Conservation (phyloP, 768 basidiomycete genomes). For the Psilocybe cubensis region DNA sequence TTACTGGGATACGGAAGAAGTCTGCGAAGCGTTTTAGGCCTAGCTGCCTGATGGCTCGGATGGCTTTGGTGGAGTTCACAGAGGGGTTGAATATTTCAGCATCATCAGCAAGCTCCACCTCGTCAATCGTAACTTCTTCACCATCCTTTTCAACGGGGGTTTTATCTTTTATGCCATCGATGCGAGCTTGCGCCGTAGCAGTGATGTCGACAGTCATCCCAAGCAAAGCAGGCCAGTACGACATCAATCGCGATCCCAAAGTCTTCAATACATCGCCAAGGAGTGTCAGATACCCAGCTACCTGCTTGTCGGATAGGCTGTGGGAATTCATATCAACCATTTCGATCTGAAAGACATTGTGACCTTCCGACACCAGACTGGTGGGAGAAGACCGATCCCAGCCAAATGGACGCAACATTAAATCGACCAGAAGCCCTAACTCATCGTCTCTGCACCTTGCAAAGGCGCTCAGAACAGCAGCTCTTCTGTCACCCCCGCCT, state of each 20-base stretch:
- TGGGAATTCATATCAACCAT: constrained; percentile 7
- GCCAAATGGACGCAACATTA: constrained; percentile 83
- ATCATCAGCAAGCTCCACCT: constrained; percentile 30
- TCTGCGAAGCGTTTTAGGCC: constrained; percentile 87
- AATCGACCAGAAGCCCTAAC: constrained; percentile 74
- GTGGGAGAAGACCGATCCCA: constrained; percentile 29
- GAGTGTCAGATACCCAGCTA: constrained; percentile 83
- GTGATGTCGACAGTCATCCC: constrained; percentile 68
- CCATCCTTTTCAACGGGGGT: constrained; percentile 27
- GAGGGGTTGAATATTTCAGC: constrained; percentile 34
- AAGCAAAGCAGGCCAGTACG: constrained; percentile 78
- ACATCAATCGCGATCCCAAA: constrained; percentile 71
- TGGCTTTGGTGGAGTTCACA: constrained; percentile 38
- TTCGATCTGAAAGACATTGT: constrained; percentile 8
- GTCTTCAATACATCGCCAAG: constrained; percentile 85
- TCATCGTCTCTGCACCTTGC: constrained; percentile 75
- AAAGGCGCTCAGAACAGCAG: constrained; percentile 75
- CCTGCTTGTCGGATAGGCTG: constrained; percentile 60
- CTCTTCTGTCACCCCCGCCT: constrained; percentile 69
- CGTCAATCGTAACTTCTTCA: constrained; percentile 36
- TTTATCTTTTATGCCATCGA: constrained; percentile 39
- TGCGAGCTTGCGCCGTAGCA: constrained; percentile 61
- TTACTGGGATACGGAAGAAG: constrained; percentile 78
- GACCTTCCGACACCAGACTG: constrained; percentile 19
- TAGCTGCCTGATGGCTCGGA: constrained; percentile 75